Conservation (phyloP, 225 moss, liverwort and hornwort species). For the Marchantia polymorpha region DNA sequence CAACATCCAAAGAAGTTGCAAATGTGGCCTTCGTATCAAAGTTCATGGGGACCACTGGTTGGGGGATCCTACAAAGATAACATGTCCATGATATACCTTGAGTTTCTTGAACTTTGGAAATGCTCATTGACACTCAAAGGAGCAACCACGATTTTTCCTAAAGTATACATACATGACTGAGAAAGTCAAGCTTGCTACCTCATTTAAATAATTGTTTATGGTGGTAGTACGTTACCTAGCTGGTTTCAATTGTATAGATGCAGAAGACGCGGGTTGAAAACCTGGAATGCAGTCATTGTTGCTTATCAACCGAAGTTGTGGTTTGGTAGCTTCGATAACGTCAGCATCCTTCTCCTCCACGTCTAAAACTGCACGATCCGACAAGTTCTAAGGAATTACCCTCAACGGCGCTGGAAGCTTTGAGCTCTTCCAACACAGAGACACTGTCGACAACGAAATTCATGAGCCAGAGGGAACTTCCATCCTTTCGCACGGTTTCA, state of each 20-base stretch:
- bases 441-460: neutral
- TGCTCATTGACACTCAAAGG: neutral
- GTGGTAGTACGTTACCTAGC: conserved; percentile 43
- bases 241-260: conserved; percentile 52
- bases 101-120: neutral
- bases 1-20: conserved; percentile 45
- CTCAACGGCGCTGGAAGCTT: neutral
- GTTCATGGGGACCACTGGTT: conserved; percentile 51
- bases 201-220: neutral
- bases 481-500: neutral
- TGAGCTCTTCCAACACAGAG: neutral
- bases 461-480: neutral
- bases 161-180: neutral
- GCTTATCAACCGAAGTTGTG: conserved; percentile 6
- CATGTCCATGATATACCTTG: neutral
- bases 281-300: conserved; percentile 55
- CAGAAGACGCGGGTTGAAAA: conserved; percentile 52
- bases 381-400: neutral
- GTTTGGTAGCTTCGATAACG: neutral
- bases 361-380: conserved; percentile 4
- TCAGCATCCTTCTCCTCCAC: conserved; percentile 15
- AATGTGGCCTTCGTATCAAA: conserved; percentile 56
- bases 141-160: neutral
- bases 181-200: neutral
- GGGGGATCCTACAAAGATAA: conserved; percentile 59